Evolutionary conservation across 2,329 filamentous ascomycete species (phyloP).

Genomic region (Cordyceps militaris): DNA sequence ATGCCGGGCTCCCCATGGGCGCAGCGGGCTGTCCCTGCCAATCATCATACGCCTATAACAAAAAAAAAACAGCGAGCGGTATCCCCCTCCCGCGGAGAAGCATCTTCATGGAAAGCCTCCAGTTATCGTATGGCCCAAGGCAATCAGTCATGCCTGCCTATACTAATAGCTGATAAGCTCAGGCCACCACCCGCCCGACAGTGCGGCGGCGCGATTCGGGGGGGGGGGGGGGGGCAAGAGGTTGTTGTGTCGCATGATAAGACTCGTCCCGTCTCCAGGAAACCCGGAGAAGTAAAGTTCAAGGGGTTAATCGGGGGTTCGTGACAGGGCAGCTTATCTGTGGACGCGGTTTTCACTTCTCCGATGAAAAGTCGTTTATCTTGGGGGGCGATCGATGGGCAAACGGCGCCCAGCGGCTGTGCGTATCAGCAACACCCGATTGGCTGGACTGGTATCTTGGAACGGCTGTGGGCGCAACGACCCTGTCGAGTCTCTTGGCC

Average conservation of each 20-base stretch:
- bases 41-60: background rate
- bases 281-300: conserved; percentile 6
- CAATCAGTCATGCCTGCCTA: no score
- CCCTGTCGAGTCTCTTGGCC: background rate
- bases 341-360: background rate
- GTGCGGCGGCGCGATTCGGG: background rate
- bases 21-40: background rate
- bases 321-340: conserved; percentile 4
- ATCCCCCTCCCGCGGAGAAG: conserved; percentile 2
- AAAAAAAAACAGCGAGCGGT: background rate
- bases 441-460: conserved; percentile 3
- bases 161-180: background rate
- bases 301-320: background rate
- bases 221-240: background rate
- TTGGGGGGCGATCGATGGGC: background rate
- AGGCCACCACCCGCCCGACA: background rate
- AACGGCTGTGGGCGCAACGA: background rate
- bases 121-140: background rate
- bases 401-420: background rate
- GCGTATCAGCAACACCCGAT: conserved; percentile 12
- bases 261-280: background rate
- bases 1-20: background rate
- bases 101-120: background rate
- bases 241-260: background rate
- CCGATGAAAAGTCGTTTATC: background rate